Conservation (phyloP, 441 rosid genomes). For the Lepidium campestre region DNA sequence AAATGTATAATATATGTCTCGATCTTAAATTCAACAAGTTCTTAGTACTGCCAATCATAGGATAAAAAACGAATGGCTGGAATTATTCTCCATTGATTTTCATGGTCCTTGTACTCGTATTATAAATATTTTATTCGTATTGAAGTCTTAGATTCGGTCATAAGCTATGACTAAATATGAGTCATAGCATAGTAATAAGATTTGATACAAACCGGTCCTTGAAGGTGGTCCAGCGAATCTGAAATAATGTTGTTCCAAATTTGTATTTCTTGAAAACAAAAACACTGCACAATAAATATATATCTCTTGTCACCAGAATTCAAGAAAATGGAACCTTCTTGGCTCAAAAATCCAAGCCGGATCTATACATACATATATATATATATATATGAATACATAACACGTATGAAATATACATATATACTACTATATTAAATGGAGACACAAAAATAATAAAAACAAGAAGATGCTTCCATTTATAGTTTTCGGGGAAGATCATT, state of each 20-base stretch:
- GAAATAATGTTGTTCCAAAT: constrained; percentile 15
- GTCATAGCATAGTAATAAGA: neutral
- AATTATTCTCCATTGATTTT: neutral
- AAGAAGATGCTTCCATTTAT: constrained; percentile 13
- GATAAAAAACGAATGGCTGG: neutral
- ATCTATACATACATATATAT: neutral
- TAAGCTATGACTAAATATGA: neutral
- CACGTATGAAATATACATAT: neutral
- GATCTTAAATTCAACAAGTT: constrained; percentile 6
- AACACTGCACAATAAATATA: neutral
- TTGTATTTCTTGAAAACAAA: neutral
- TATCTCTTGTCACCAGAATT: neutral
- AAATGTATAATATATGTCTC: neutral
- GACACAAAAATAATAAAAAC: neutral
- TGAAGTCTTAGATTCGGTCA: constrained; percentile 20
- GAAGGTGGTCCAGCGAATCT: constrained; percentile 21
- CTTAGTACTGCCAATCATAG: constrained; percentile 1
- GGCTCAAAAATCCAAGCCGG: neutral
- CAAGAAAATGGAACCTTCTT: constrained; percentile 11
- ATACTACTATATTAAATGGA: neutral
- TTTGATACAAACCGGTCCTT: constrained; percentile 16
- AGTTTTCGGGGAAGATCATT: constrained; percentile 22
- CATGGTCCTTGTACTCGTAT: neutral
- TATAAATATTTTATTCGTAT: neutral
- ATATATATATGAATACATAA: neutral